phyloP scores from a whole-genome alignment of 768 basidiomycete species.

The Favolaschia claudopus region DNA sequence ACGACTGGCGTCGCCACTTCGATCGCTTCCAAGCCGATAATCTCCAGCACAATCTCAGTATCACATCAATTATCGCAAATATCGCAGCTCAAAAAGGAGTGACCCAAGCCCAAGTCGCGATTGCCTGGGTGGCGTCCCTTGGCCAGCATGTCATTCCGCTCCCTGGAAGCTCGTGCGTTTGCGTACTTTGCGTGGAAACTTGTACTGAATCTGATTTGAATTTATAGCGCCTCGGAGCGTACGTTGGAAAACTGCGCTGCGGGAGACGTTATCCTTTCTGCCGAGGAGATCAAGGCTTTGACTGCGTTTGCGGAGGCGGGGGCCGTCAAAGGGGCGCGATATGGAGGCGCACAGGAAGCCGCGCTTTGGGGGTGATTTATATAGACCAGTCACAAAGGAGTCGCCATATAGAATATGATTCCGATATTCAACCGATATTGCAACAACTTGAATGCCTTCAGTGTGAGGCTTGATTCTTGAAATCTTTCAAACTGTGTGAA shows the following conservation, averaged over 20 bases:
- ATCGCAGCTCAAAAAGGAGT: slow-evolving; percentile 52
- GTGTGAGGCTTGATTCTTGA: too few relatives aligned
- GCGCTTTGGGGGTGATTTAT: too few relatives aligned
- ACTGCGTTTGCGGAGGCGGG: slow-evolving; percentile 31
- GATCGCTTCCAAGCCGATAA: slow-evolving; percentile 56
- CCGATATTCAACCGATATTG: too few relatives aligned
- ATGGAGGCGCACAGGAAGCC: too few relatives aligned
- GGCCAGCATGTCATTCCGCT: slow-evolving; percentile 56
- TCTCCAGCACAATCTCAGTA: slow-evolving; percentile 48
- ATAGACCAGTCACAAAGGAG: too few relatives aligned
- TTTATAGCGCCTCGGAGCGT: slow-evolving; percentile 27
- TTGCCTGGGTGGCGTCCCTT: slow-evolving; percentile 51
- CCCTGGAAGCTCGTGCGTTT: slow-evolving; percentile 52
- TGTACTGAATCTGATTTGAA: too few relatives aligned
- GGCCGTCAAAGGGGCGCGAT: slow-evolving; percentile 1
- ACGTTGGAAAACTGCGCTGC: slow-evolving; percentile 54
- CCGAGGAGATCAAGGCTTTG: slow-evolving; percentile 49
- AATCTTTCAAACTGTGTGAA: too few relatives aligned
- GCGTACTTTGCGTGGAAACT: background rate
- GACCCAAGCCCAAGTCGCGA: slow-evolving; percentile 47
- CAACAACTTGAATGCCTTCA: too few relatives aligned
- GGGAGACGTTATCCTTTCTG: slow-evolving; percentile 48
- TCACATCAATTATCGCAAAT: slow-evolving; percentile 47
- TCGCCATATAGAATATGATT: too few relatives aligned
- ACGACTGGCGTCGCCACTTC: slow-evolving; percentile 43